These are phyloP conservation scores for Eucalyptus grandis DNA, from an alignment of 345 rosid genomes.

Conservation along the genomic window DNA sequence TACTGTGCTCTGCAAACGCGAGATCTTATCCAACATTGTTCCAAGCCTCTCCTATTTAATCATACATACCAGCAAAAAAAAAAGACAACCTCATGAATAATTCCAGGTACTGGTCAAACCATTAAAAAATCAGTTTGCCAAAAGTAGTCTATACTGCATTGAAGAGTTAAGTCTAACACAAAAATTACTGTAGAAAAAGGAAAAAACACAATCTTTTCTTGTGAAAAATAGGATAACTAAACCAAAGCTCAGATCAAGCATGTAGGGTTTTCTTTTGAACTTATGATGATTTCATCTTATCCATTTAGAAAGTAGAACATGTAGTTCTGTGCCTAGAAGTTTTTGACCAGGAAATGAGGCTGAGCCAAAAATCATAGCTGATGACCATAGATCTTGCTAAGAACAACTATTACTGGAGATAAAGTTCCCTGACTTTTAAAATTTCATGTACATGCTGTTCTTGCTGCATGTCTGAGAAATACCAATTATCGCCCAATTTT, in stretches of 20 bases:
- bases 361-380: not conserved
- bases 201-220: not conserved
- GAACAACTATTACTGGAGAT: not conserved
- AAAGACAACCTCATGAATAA: not conserved
- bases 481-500: not conserved
- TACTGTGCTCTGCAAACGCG: conserved; percentile 50
- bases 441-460: not conserved
- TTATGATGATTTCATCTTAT: not conserved
- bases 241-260: not conserved
- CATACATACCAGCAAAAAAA: not conserved
- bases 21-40: conserved; percentile 84
- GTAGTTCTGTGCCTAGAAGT: not conserved
- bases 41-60: conserved; percentile 75
- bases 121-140: not conserved
- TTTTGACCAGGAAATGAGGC: not conserved
- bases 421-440: not conserved
- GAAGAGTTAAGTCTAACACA: not conserved
- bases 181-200: not conserved
- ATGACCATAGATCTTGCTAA: not conserved
- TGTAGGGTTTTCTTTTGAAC: not conserved
- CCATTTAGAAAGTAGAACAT: not conserved
- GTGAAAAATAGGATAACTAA: not conserved
- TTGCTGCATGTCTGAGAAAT: not conserved
- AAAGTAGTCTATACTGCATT: not conserved
- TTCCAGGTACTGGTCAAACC: not conserved